Evolutionary conservation across 148 eudicot genomes (phyloP).

Genomic region (Heliamphora exappendiculata): DNA sequence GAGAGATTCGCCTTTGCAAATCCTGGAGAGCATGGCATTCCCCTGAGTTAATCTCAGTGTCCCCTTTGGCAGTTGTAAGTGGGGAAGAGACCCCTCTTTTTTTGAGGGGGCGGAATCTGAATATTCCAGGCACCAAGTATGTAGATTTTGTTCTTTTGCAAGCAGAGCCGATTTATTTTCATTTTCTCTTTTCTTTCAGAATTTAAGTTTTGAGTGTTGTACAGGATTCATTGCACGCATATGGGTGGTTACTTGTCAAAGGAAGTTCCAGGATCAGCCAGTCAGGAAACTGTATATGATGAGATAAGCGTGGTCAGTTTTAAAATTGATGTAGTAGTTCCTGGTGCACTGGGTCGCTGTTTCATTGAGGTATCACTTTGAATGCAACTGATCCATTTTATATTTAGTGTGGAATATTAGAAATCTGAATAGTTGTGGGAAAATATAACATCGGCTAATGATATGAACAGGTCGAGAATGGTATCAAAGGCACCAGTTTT

Average conservation of each 20-base stretch:
- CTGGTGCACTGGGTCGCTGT: constrained; percentile 52
- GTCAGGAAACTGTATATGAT: constrained; percentile 30
- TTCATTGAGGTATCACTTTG: constrained; percentile 59
- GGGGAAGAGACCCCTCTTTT: constrained; percentile 54
- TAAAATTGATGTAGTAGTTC: constrained; percentile 28
- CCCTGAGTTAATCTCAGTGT: constrained; percentile 59
- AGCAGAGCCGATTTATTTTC: not conserved
- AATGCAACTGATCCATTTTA: constrained; percentile 5
- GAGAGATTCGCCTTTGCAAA: constrained; percentile 38
- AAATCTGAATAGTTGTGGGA: not conserved
- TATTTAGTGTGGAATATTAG: not conserved
- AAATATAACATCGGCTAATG: constrained; percentile 14
- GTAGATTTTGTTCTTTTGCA: not conserved
- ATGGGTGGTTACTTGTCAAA: constrained; percentile 15
- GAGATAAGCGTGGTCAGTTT: constrained; percentile 40
- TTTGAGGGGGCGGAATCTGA: constrained; percentile 55
- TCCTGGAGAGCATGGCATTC: constrained; percentile 35
- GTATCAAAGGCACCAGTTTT: constrained; percentile 54
- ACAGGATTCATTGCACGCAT: constrained; percentile 34
- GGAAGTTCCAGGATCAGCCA: constrained; percentile 18
- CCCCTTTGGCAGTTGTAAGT: constrained; percentile 75
- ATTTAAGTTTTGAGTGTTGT: not conserved
- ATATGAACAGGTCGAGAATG: constrained; percentile 68
- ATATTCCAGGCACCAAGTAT: constrained; percentile 41
- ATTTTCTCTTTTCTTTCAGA: not conserved